Conservation (phyloP, 768 basidiomycete genomes). For the Boletus rubescentipes region DNA sequence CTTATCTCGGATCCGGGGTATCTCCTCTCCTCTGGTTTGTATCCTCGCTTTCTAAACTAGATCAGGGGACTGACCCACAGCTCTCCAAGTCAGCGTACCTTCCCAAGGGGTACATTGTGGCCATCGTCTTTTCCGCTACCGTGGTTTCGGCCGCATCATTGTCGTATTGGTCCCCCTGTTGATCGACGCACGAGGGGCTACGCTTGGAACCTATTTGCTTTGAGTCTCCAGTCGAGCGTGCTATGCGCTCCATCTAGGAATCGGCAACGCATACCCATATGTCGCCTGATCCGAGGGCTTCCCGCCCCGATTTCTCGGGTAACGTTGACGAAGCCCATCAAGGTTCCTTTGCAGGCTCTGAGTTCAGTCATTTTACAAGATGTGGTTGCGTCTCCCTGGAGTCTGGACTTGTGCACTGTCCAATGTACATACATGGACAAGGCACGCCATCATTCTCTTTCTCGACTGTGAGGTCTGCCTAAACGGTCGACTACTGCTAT, state of each 20-base stretch:
- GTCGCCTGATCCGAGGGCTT: slow-evolving; percentile 22
- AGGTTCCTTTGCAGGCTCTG: not conserved
- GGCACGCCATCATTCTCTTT: not conserved
- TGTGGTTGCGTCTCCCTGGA: not conserved
- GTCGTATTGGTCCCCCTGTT: not conserved
- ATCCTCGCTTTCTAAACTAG: slow-evolving; percentile 5
- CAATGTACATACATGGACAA: not conserved
- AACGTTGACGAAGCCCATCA: not conserved
- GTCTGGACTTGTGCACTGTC: not conserved
- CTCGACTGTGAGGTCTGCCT: not conserved
- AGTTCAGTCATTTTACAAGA: not conserved
- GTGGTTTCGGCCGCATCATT: not conserved
- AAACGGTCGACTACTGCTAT: not conserved
- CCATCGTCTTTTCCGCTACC: not conserved
- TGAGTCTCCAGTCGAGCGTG: not conserved
- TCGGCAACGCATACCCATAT: not conserved
- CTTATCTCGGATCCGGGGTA: slow-evolving; percentile 9
- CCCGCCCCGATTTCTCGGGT: slow-evolving; percentile 8
- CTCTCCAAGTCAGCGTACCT: slow-evolving; percentile 4
- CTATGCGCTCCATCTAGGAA: slow-evolving; percentile 7
- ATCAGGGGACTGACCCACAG: not conserved
- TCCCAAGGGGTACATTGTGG: not conserved
- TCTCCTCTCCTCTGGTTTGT: slow-evolving; percentile 7
- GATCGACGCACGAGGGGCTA: not conserved
- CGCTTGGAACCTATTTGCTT: not conserved